Evolutionary conservation across 768 basidiomycete species (phyloP).

Genomic region (Leccinum aurantiacum): DNA sequence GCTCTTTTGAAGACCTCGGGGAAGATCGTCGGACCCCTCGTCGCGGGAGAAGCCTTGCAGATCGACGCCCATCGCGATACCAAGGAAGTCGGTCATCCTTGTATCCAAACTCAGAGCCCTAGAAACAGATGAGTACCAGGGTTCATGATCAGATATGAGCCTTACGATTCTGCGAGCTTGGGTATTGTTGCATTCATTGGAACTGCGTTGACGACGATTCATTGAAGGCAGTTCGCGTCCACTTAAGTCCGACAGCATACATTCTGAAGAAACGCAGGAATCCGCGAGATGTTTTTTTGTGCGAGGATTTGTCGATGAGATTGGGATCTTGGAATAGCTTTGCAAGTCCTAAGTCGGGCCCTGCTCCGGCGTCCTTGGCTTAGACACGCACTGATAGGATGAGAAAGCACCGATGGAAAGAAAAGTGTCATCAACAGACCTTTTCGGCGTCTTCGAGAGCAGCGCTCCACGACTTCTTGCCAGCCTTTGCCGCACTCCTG

Average conservation of each 20-base stretch:
- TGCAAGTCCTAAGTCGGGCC: constrained; percentile 58
- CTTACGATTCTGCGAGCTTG: constrained; percentile 60
- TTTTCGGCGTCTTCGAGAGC: constrained; percentile 90
- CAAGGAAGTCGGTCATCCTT: constrained; percentile 91
- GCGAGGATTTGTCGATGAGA: constrained; percentile 77
- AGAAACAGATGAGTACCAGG: constrained; percentile 8
- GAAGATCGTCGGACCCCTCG: constrained; percentile 81
- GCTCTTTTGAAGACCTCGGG: constrained; percentile 49
- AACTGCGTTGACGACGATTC: constrained; percentile 40
- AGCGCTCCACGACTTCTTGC: constrained; percentile 7
- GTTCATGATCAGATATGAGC: not conserved
- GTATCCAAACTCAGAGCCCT: constrained; percentile 69
- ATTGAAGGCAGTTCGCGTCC: not conserved
- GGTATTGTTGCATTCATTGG: constrained; percentile 64
- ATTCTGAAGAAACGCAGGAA: constrained; percentile 72
- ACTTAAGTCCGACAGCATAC: constrained; percentile 27
- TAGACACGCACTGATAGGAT: constrained; percentile 50
- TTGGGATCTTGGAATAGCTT: constrained; percentile 85
- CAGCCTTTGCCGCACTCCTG: no score
- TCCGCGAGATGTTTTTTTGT: constrained; percentile 84
- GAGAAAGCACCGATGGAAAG: not conserved
- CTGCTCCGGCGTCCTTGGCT: constrained; percentile 40
- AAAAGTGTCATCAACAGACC: constrained; percentile 34
- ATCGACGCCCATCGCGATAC: constrained; percentile 91
- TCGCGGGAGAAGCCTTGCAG: constrained; percentile 82